Percentiles rank a stretch among this genome's conserved stretches.
phyloP scores from a whole-genome alignment of 1,139 yeast species.

The Meyerozyma smithsonii region DNA sequence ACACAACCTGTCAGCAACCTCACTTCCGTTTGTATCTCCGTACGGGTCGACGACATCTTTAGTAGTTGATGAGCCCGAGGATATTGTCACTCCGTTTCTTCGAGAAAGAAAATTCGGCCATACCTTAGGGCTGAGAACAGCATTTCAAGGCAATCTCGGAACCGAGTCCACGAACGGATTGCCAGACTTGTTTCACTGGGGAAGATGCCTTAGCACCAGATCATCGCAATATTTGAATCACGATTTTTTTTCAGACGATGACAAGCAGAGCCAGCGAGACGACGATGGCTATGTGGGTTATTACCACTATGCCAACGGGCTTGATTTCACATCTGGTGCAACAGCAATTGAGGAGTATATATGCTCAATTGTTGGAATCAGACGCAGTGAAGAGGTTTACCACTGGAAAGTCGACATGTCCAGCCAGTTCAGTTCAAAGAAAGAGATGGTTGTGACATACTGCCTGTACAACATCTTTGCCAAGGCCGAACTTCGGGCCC shows the following conservation, averaged over 20 bases:
- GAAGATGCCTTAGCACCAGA: conserved; percentile 30
- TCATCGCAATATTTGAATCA: conserved; percentile 25
- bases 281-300: conserved; percentile 41
- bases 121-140: conserved; percentile 21
- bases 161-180: conserved; percentile 24
- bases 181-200: conserved; percentile 39
- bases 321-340: conserved; percentile 19
- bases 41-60: conserved; percentile 6
- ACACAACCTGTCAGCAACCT: conserved; percentile 8
- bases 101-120: conserved; percentile 29
- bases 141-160: conserved; percentile 17
- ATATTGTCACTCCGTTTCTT: conserved; percentile 14
- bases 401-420: conserved; percentile 10
- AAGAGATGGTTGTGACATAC: conserved; percentile 41
- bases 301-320: conserved; percentile 38
- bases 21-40: conserved; percentile 5
- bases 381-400: conserved; percentile 15
- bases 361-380: conserved; percentile 24
- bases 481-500: conserved; percentile 43
- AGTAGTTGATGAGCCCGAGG: conserved; percentile 1
- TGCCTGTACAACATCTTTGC: conserved; percentile 48
- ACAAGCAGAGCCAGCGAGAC: conserved; percentile 10
- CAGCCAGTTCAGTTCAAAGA: conserved; percentile 12
- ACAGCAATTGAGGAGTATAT: conserved; percentile 28
- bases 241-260: conserved; percentile 20